These are phyloP conservation scores for Candida parachauliodes DNA, from an alignment of 805 yeast genomes.

Conservation along the genomic window DNA sequence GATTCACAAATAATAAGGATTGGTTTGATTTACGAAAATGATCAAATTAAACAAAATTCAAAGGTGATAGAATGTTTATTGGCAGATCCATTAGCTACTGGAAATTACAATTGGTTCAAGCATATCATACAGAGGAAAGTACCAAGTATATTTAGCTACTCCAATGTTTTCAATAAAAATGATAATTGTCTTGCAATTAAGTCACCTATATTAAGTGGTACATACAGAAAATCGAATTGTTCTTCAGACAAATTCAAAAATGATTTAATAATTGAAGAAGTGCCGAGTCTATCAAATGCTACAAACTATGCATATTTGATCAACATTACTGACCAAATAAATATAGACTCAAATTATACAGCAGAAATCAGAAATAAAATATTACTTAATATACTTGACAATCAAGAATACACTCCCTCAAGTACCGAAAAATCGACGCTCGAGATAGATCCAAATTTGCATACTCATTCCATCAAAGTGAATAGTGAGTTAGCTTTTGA, in stretches of 20 bases:
- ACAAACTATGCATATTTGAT: constrained; percentile 9
- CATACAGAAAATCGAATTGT: constrained; percentile 5
- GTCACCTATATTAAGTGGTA: constrained; percentile 10
- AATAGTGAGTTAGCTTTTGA: constrained; percentile 21
- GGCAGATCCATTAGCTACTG: constrained; percentile 38
- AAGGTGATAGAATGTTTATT: constrained; percentile 32
- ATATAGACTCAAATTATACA: constrained; percentile 12
- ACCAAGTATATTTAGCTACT: constrained; percentile 20
- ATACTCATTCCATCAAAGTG: constrained; percentile 28
- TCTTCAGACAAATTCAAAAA: constrained; percentile 9
- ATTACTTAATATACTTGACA: constrained; percentile 35
- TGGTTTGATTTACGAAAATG: constrained; percentile 33
- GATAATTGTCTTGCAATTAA: constrained; percentile 4
- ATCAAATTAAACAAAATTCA: constrained; percentile 16
- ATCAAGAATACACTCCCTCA: constrained; percentile 32
- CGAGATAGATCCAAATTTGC: constrained; percentile 15
- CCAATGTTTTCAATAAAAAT: neutral
- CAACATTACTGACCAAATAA: constrained; percentile 5
- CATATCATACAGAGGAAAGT: constrained; percentile 18
- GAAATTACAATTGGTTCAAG: constrained; percentile 30
- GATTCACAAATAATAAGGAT: constrained; percentile 18
- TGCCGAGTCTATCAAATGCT: constrained; percentile 10
- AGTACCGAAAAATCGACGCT: constrained; percentile 29
- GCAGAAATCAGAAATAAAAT: constrained; percentile 18
- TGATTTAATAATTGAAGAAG: constrained; percentile 15